Base-by-base conservation (phyloP, 192 early-diverging fungal genomes). In the Rhizoclosmatium sp. region DNA sequence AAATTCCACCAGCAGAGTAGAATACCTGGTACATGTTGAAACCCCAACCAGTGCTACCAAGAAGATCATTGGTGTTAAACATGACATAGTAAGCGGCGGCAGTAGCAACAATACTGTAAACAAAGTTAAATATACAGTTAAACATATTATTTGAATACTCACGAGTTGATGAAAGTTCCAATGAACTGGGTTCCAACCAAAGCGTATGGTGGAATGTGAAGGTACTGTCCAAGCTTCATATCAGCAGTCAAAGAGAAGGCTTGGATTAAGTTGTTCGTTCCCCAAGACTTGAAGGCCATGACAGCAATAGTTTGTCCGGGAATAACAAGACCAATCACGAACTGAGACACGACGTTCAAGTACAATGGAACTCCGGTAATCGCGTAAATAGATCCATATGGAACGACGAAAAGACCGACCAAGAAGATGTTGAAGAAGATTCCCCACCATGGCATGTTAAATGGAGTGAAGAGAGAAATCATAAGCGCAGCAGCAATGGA, bases 121-220 rank as follows among this genome's bases (percentile, higher is more conserved):
- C n/a, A n/a, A n/a, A n/a, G n/a, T n/a, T n/a, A n/a, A n/a, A n/a
- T n/a, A n/a, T n/a, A n/a, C n/a, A n/a, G n/a, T n/a, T n/a, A n/a
- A n/a, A n/a, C n/a, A n/a, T n/a, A n/a, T n/a, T n/a, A n/a, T n/a
- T n/a, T n/a, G n/a, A n/a, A n/a, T n/a, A n/a, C n/a, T n/a, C n/a
- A n/a, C 56, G 72, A 23, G 23, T 74, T 74, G 59, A 74, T 62
- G 41, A 74, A 47, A 62, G 72, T 74, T 4, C 93, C 93, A 3
- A 87, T n/a, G 19, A 93, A 83, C 83, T 96, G 95, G 40, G 91
- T 90, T 21, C 86, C 82, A 80, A 97, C 93, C 86, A 97, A 86
- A 41, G 91, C 83, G 47, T 91, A 85, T 31, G 95, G 95, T 59
- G 93, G 87, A 21, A 93, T 88, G 80, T 93, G 92, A 82, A 92